Evolutionary conservation across 768 basidiomycete genomes (phyloP), one percentile per base, ranked within the genome.

Genomic region (Collybia sp.): DNA sequence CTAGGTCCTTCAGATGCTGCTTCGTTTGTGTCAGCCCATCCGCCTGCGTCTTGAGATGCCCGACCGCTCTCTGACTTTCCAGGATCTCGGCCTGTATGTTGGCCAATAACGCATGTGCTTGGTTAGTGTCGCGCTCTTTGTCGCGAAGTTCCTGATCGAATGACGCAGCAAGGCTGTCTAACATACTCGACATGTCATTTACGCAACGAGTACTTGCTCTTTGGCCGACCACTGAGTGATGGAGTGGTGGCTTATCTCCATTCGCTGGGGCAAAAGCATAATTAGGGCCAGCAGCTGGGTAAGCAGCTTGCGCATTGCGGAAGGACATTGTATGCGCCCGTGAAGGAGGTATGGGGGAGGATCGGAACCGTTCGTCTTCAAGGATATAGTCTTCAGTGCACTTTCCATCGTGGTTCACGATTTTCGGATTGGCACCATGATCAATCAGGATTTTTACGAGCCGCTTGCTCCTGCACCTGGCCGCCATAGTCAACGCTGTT

Each of bases 311-410:
- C 0, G 79, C 72, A 49, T 84, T 85, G 45, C 88, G 79, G 63
- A 80, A 88, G 9, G 85, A 83, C 83, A 88, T 85, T 15, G 76
- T 66, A 18, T 74, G 61, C 16, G 73, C 66, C 40, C 87, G 79
- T 8, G 88, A 83, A 11, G 82, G 77, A 6, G 90, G 84, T 0
- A 82, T 78, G 2, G 94, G 94, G 6, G 93, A 95, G 1, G 90
- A 88, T 33, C 95, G 79, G 69, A 97, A 97, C 40, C 94, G 82
- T 64, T 98, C 96, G 61, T 99, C 96, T 63, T 99, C 96, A 31
- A 99, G 76, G 52, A 99, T 98, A 59, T 98, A 99, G 62, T 98
- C 96, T 66, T 99, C 95, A 2, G 96, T 89, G 49, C 85, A 93
- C 70, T 98, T 98, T 40, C 92, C 90, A 56, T 99, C 96, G 46